phyloP scores from a whole-genome alignment of 2,329 filamentous ascomycete genomes.

The Beauveria pseudobassiana region DNA sequence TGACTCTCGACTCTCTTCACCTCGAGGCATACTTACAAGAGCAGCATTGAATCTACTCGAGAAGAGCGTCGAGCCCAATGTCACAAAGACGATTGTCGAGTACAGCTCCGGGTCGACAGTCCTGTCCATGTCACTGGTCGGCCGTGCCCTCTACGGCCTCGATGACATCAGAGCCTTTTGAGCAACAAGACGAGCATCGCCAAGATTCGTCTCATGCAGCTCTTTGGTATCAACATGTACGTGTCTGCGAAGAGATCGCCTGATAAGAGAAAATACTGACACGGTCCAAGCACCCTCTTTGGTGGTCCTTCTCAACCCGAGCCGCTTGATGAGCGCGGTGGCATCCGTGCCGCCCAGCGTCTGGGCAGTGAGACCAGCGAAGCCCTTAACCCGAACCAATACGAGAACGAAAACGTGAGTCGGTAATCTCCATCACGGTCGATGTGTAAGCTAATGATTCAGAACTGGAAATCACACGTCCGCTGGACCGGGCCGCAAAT shows the following conservation, averaged over 20 bases:
- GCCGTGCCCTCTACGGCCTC: constrained; percentile 42
- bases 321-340: constrained; percentile 43
- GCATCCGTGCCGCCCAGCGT: constrained; percentile 39
- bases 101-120: constrained; percentile 57
- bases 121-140: constrained; percentile 50
- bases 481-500: constrained; percentile 55
- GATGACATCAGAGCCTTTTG: constrained; percentile 46
- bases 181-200: constrained; percentile 50
- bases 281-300: constrained; percentile 38
- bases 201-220: constrained; percentile 49
- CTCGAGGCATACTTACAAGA: constrained; percentile 12
- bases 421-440: fast-evolving
- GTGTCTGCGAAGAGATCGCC: neutral
- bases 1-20: neutral
- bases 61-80: constrained; percentile 27
- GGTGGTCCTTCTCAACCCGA: constrained; percentile 53
- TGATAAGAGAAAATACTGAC: neutral
- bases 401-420: constrained; percentile 40
- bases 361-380: constrained; percentile 33
- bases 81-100: constrained; percentile 47
- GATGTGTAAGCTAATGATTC: neutral
- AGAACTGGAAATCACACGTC: constrained; percentile 48
- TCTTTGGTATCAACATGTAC: constrained; percentile 49
- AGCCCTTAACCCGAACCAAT: constrained; percentile 48
- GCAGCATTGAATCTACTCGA: constrained; percentile 44